Percentiles rank a stretch among this genome's conserved stretches.
phyloP scores from a whole-genome alignment of 1,284 basidiomycete genomes.

The Leccinum solheimii region DNA sequence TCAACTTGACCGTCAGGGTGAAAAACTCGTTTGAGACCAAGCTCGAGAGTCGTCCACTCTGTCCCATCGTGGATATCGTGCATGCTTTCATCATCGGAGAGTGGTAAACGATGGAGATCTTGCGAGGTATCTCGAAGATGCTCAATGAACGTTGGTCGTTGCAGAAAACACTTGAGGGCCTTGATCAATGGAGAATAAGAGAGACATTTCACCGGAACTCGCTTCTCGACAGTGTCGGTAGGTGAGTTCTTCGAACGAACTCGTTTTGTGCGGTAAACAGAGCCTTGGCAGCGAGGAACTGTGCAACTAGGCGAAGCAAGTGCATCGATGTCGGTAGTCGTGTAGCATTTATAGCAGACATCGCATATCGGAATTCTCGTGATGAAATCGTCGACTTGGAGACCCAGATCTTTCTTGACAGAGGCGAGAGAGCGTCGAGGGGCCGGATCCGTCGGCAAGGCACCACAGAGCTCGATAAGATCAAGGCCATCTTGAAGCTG shows the following conservation, averaged over 20 bases:
- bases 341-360: neutral
- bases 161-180: neutral
- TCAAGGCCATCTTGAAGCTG: neutral
- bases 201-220: neutral
- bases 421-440: neutral
- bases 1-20: neutral
- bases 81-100: neutral
- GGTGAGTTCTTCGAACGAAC: neutral
- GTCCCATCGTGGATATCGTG: neutral
- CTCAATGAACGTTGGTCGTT: neutral
- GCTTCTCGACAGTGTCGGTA: neutral
- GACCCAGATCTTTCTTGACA: neutral
- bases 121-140: neutral
- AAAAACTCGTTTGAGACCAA: neutral
- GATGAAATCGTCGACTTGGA: neutral
- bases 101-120: neutral
- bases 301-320: neutral
- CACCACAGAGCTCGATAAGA: neutral
- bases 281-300: neutral
- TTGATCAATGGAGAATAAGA: neutral
- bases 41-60: neutral
- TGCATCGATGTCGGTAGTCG: neutral
- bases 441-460: neutral
- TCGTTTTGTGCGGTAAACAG: neutral
- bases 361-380: neutral